Evolutionary conservation across 306 rosid species (phyloP), one percentile per base, ranked within the genome.

Genomic region (Ammopiptanthus mongolicus): DNA sequence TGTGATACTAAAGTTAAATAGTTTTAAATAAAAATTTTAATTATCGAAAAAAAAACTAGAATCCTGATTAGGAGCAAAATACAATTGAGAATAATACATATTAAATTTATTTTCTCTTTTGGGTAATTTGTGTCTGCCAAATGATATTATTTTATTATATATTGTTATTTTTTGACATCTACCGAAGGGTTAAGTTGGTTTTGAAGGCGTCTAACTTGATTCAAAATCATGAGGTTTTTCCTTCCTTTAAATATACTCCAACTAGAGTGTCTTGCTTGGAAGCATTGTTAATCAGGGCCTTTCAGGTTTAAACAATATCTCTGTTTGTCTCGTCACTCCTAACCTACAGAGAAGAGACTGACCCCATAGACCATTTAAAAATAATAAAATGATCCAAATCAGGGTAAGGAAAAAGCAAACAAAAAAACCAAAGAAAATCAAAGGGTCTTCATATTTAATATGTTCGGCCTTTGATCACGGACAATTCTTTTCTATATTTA

Each of bases 201-300:
- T 5, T 15, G 81, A 73, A 29, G 64, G 34, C 31, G 57, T 76
- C 33, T 68, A 21, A 31, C 14, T 75, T 71, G 47, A 73, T 77
- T 66, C 39, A 84, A 83, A 83, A 78, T 69, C 76, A 80, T 55
- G 39, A 73, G 42, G 60, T 33, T 57, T 68, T 31, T 59, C 63
- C 33, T 78, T 65, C 62, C 91, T 88, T 83, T 53, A 55, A 76
- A 73, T 65, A 82, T 79, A 82, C 87, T 75, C 81, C 31, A 51
- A 65, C 36, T 73, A 33, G 64, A 17, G 62, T 41, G 82, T 77
- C 50, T 89, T 87, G 87, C 88, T 89, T 81, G 88, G 82, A 84
- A 82, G 87, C 84, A 73, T 84, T 72, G 80, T 78, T 17, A 51
- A 21, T 46, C 76, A 77, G 78, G 84, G 74, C 83, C 84, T 82